Evolutionary conservation across 75 land plant genomes (phyloP), one percentile per base, ranked within the genome.

Genomic region (Selaginella tamariscina): DNA sequence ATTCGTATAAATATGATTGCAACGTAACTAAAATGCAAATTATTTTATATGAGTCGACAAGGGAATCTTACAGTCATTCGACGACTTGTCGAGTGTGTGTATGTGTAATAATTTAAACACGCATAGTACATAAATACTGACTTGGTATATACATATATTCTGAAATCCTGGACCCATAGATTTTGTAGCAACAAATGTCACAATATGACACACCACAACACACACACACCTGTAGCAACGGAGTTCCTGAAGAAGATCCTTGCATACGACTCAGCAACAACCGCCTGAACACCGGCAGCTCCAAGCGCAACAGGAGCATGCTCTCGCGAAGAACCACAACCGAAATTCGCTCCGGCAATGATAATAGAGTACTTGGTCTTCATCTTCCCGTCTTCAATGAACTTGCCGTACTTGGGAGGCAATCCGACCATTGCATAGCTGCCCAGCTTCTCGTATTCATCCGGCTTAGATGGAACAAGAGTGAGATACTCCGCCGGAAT

Each of bases 401-500:
- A 59, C 23, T 26, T 80, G 2, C 24, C 24, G 21, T 59, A 59
- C 18, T 59, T 8, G 5, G 62, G 26, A 5, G 26, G 26, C 5
- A 59, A n/a, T n/a, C 62, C 26, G 21, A 23, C 62, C 62, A 59
- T 59, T 8, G 62, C 62, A n/a, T 23, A 59, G 62, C 62, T 59
- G 9, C 62, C 62, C 23, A 59, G 26, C 62, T 59, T 59, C 62
- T 59, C 62, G 23, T 59, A 59, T n/a, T 26, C 62, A n/a, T 59
- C 23, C 23, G 62, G 27, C 26, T 59, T 59, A 5, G 27, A 59
- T 2, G 62, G 62, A 9, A 59, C 62, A 9, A 59, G 62, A 5
- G 62, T 59, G 62, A 23, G 62, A 59, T 59, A 59, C 62, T 59
- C 62, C n/a, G 21, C 62, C 62, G 62, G 62, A 59, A 59, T 59